Evolutionary conservation across 73 alveolate species (phyloP), one percentile per base, ranked within the genome.

Genomic region (Stentor coeruleus): DNA sequence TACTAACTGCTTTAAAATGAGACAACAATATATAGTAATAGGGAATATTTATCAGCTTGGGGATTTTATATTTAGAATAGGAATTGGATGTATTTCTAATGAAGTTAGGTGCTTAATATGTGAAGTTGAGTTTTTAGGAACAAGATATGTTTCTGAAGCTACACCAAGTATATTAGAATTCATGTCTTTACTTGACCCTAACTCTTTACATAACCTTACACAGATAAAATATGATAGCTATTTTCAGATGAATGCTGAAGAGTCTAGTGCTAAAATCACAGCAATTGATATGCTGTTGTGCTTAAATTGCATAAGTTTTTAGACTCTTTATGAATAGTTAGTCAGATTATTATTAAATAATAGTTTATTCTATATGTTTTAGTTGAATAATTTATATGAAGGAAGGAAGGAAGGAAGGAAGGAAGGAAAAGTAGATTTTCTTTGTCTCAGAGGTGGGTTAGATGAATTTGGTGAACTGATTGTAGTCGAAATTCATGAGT

Each of bases 41-140:
- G 79, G 79, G 14, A 20, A 66, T 28, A 31, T 20, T 11, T 33
- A 26, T 31, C 40, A 66, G 2, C 36, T 66, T 0, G 79, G 79
- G 3, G 79, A 66, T 33, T 66, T 66, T 31, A 66, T 20, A 20
- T 20, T 66, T 20, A 66, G 39, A 31, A 11, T 66, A 14, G 79
- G 79, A 26, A 20, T 66, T 2, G 39, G 40, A 14, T 26, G 0
- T 33, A 31, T 66, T 1, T 37, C 40, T 14, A 66, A 31, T 31
- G 79, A 66, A 33, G 33, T 31, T 14, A 66, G 79, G 33, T 66
- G 37, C 2, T 66, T 66, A 40, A 31, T 66, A 33, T 20, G 1
- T 2, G 79, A 66, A 66, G 37, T 66, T 33, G 79, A 66, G 79
- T 66, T 66, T 33, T 20, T 31, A 0, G 79, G 79, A 31, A 66